These are phyloP conservation scores for Edaphochlamys debaryana DNA, from an alignment of 139 green algal species.

Conservation along the genomic window DNA sequence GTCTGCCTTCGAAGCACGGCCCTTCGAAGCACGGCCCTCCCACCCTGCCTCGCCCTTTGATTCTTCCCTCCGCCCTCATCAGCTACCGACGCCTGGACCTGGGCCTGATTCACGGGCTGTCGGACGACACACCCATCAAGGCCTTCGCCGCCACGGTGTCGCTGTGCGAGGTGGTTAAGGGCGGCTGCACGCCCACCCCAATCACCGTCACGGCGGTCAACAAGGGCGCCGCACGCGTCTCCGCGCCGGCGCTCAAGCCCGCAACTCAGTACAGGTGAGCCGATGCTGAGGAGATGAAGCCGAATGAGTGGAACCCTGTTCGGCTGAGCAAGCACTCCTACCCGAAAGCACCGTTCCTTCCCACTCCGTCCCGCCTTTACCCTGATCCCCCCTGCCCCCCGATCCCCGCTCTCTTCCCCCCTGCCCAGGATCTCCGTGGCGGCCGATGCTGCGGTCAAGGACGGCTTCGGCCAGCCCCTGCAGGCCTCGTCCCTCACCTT, in stretches of 20 bases:
- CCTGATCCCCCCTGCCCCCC: too few species aligned
- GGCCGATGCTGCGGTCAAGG: not conserved
- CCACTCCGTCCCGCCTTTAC: too few species aligned
- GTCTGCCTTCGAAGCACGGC: too few species aligned
- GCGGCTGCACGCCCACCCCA: not conserved
- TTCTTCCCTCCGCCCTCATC: not conserved
- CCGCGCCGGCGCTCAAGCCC: too few species aligned
- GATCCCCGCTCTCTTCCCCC: too few species aligned
- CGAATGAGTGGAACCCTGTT: too few species aligned
- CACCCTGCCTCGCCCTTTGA: too few species aligned
- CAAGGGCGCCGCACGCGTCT: not conserved
- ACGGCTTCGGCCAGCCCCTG: conserved; percentile 34
- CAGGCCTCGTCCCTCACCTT: conserved; percentile 13
- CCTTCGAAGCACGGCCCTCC: too few species aligned
- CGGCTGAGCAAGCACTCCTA: too few species aligned
- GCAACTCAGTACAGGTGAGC: too few species aligned
- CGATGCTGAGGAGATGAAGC: too few species aligned
- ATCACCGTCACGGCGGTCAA: not conserved
- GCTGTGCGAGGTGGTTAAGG: not conserved
- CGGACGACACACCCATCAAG: not conserved
- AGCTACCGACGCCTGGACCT: conserved; percentile 47
- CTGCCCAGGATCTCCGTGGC: not conserved
- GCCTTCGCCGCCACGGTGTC: not conserved
- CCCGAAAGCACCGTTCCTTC: too few species aligned
- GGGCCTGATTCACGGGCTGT: conserved; percentile 57